Conservation (phyloP, 116 monocot genomes). For the Cymodocea nodosa region DNA sequence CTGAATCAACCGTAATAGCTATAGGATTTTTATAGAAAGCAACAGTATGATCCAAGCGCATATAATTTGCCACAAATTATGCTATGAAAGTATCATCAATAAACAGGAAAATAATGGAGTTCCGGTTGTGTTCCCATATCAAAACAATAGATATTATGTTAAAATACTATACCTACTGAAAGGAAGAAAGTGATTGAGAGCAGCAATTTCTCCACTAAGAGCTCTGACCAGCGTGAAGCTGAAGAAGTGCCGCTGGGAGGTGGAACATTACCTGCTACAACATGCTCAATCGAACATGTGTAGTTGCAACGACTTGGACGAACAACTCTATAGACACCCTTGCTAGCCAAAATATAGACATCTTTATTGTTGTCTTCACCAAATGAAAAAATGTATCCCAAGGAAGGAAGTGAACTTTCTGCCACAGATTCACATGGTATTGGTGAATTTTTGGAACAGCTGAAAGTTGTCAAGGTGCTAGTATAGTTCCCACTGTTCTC, state of each 20-base stretch:
- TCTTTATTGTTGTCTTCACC: conserved; percentile 76
- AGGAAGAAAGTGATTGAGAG: not conserved
- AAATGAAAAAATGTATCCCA: conserved; percentile 75
- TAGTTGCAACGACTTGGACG: conserved; percentile 63
- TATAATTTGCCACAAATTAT: too few species aligned
- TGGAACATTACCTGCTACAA: not conserved
- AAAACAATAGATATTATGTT: not conserved
- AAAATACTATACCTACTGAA: not conserved
- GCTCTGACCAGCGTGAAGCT: not conserved
- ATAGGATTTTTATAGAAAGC: too few species aligned
- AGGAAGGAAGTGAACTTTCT: conserved; percentile 41
- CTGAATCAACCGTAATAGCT: too few species aligned
- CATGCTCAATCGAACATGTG: conserved; percentile 38
- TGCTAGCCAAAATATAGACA: conserved; percentile 41
- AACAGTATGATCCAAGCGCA: too few species aligned
- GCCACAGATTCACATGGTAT: conserved; percentile 48
- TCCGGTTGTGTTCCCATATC: too few species aligned
- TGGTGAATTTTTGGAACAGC: conserved; percentile 49
- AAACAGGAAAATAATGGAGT: too few species aligned
- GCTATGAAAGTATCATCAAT: too few species aligned
- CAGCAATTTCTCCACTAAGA: not conserved
- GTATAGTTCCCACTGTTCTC: conserved; percentile 67
- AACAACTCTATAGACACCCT: conserved; percentile 75
- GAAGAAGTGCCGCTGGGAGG: not conserved
- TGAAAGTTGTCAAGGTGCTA: conserved; percentile 38